Conservation (phyloP, 129 eudicot species). For the Artemisia annua region DNA sequence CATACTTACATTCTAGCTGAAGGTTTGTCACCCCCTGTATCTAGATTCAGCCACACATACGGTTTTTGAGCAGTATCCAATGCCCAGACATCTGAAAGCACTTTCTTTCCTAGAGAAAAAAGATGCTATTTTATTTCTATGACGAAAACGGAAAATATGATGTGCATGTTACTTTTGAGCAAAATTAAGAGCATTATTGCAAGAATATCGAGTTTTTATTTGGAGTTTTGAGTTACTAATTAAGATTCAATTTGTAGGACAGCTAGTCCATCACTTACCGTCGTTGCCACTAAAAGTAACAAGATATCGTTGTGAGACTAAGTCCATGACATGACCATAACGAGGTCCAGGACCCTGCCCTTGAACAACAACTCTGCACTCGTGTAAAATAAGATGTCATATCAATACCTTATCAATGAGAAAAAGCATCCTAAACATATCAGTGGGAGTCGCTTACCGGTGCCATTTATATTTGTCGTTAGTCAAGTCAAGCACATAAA, state of each 20-base stretch:
- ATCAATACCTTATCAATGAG: constrained; percentile 5
- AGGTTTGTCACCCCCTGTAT: constrained; percentile 90
- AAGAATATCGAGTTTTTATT: not conserved
- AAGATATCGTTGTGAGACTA: constrained; percentile 90
- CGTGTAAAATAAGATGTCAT: constrained; percentile 17
- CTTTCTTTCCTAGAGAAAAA: constrained; percentile 76
- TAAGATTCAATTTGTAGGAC: not conserved
- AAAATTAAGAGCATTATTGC: constrained; percentile 15
- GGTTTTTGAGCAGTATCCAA: constrained; percentile 98
- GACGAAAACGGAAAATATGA: constrained; percentile 1
- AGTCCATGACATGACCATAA: constrained; percentile 93
- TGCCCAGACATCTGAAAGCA: constrained; percentile 88
- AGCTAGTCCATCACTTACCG: constrained; percentile 50
- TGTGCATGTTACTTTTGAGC: not conserved
- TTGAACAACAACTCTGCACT: constrained; percentile 88
- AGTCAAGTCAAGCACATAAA: constrained; percentile 85
- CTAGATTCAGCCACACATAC: constrained; percentile 82
- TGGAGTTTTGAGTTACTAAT: not conserved
- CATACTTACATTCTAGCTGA: constrained; percentile 93
- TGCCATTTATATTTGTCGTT: constrained; percentile 98
- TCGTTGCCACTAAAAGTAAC: constrained; percentile 93
- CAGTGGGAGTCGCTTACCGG: constrained; percentile 42
- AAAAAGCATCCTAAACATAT: not conserved
- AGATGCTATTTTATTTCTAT: constrained; percentile 14
- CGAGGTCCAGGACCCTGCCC: constrained; percentile 98